Evolutionary conservation across 2,329 filamentous ascomycete genomes (phyloP), one percentile per base, ranked within the genome.

Genomic region (Aspergillus hiratsukae): DNA sequence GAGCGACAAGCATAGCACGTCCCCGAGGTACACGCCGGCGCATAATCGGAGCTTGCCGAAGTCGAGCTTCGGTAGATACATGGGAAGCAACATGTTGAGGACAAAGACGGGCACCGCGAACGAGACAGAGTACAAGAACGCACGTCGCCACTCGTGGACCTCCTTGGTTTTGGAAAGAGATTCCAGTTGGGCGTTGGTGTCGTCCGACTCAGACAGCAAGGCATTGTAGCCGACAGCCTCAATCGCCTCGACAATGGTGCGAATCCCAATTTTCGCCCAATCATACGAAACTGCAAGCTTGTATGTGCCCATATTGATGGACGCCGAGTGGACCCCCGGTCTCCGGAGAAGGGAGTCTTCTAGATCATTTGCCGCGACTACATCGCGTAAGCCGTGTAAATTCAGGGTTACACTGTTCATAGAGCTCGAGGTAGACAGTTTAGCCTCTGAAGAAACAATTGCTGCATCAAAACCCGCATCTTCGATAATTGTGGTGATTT

Each of bases 111-210:
- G 94, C 7, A 97, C 76, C 3, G 92, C 91, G 70, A 97, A 97
- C 3, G 81, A 80, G 3, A 90, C 67, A 0, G 91, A 96, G 7
- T 88, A 81, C 60, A 83, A 81, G 74, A 97, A 96, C 0, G 91
- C 90, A 29, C 80, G 83, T 59, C 84, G 86, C 94, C 94, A 99
- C 73, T 96, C 91, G 61, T 88, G 89, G 60, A 99, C 96, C 73
- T 99, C 94, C 64, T 90, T 90, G 0, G 94, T 97, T 76, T 99
- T 99, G 8, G 94, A 89, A 2, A 99, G 81, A 1, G 94, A 97
- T 72, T 97, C 91, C 2, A 99, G 83, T 71, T 99, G 94, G 1
- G 94, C 93, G 68, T 96, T 96, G 72, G 96, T 97, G 75, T 99
- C 94, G 66, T 97, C 91, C 53, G 87, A 88, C 63, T 97, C 93